Evolutionary conservation across 495 filamentous ascomycete genomes (phyloP).

Genomic region (Penicillium diatomitis): DNA sequence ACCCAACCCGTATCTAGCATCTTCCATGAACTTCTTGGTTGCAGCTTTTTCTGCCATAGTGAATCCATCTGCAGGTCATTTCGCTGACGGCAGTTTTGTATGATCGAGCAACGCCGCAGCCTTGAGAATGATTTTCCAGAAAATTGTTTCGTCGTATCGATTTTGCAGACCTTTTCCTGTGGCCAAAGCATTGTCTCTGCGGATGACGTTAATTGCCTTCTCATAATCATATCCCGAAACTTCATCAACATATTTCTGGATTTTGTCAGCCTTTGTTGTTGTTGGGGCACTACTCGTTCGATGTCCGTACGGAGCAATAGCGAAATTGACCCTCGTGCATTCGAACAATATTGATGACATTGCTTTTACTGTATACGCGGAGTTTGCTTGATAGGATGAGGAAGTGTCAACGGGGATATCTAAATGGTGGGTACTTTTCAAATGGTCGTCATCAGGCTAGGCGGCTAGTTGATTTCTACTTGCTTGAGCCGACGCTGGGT

Average conservation of each 20-base stretch:
- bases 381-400: slow-evolving; percentile 2
- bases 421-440: neutral
- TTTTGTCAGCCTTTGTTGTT: slow-evolving; percentile 4
- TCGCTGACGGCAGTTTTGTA: slow-evolving; percentile 7
- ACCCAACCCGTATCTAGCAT: slow-evolving; percentile 7
- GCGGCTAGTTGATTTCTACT: no score
- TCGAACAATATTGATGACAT: slow-evolving; percentile 5
- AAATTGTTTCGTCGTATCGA: slow-evolving; percentile 11
- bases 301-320: slow-evolving; percentile 4
- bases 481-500: no score
- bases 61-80: slow-evolving; percentile 15
- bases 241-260: slow-evolving; percentile 1
- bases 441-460: neutral
- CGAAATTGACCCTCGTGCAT: slow-evolving; percentile 2
- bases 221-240: slow-evolving; percentile 6
- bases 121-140: slow-evolving; percentile 14
- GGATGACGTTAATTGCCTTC: slow-evolving; percentile 5
- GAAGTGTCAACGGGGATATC: neutral
- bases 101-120: slow-evolving; percentile 10
- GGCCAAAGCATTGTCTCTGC: slow-evolving; percentile 7
- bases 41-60: slow-evolving; percentile 16
- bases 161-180: slow-evolving; percentile 5
- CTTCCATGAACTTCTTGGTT: slow-evolving; percentile 14
- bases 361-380: slow-evolving; percentile 1
- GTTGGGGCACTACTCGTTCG: neutral